Base-by-base conservation (phyloP, 768 basidiomycete species). In the Neoboletus brunneissimus region DNA sequence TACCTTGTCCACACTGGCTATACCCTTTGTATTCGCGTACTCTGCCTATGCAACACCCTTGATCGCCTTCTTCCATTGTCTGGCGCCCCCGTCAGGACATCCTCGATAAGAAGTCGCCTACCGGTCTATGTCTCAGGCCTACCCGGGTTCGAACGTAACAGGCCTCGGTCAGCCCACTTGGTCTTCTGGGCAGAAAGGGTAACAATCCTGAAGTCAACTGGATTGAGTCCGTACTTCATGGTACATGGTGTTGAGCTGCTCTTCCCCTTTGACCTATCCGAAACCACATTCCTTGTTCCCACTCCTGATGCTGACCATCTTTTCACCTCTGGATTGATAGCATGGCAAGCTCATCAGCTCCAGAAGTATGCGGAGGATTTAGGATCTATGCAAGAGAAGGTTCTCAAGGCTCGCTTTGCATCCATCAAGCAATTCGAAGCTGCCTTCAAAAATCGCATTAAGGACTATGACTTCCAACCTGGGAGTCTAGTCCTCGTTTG, bases 351-450 rank as follows among this genome's bases (percentile, higher is more conserved):
- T 1, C 9, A 10, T 10, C 9, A 29, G 9, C 2, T 29, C 1
- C 29, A 29, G 29, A 29, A 29, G 10, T 29, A 9, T 5, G 29
- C 29, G 5, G 15, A 50, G 0, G 34, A 55, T 1, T 15, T 55
- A 0, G 10, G 35, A 0, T 1, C 12, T 0, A 55, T 55, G 1
- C 2, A 13, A 0, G 0, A 42, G 1, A 0, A 4, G 4, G 12
- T 43, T 1, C 22, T 43, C 6, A 3, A 5, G 0, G 5, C 22
- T 1, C 2, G 1, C 3, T 43, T 13, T 4, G 1, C 0, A 0
- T 43, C 12, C 0, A 4, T 43, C 22, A 23, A 16, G 4, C 42
- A 43, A 0, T 43, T 43, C 7, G 1, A 43, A 13, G 42, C 29
- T 12, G 0, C 7, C 8, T 43, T 43, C 13, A 23, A 43, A 2